Evolutionary conservation across 306 rosid species (phyloP).

Genomic region (Cicer yamashitae): DNA sequence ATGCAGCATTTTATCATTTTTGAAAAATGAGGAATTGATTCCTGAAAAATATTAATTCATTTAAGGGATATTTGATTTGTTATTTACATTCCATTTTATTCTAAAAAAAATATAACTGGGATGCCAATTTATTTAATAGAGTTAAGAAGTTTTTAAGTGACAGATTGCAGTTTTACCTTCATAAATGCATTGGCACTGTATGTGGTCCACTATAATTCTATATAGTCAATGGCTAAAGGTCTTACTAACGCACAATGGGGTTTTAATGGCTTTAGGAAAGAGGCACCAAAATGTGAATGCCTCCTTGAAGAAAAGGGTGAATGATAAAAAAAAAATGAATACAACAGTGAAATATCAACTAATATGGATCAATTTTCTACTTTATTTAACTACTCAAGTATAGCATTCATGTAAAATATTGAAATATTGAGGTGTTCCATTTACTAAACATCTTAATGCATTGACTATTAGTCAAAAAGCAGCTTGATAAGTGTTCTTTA

Average conservation of each 20-base stretch:
- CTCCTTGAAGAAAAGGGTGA: neutral
- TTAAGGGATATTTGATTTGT: slow-evolving; percentile 13
- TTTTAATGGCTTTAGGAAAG: slow-evolving; percentile 2
- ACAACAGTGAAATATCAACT: neutral
- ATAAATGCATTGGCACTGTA: neutral
- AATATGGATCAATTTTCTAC: neutral
- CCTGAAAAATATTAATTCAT: neutral
- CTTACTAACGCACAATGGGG: neutral
- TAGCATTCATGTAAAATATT: neutral
- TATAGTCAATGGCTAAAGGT: slow-evolving; percentile 2
- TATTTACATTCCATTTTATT: slow-evolving; percentile 5
- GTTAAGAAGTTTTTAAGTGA: neutral
- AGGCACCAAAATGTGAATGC: neutral
- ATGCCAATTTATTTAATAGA: neutral
- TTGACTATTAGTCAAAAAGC: neutral
- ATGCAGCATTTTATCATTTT: slow-evolving; percentile 21
- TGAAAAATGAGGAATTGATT: neutral
- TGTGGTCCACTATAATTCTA: slow-evolving; percentile 17
- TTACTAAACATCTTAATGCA: slow-evolving; percentile 1
- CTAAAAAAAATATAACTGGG: neutral
- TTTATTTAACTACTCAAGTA: neutral
- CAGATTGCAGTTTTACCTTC: neutral
- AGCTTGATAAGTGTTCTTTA: neutral
- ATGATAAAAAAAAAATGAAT: neutral
- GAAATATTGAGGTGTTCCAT: neutral